phyloP scores from a whole-genome alignment of 176 grass and related monocot genomes.

The Dendrocalamus sinicus region DNA sequence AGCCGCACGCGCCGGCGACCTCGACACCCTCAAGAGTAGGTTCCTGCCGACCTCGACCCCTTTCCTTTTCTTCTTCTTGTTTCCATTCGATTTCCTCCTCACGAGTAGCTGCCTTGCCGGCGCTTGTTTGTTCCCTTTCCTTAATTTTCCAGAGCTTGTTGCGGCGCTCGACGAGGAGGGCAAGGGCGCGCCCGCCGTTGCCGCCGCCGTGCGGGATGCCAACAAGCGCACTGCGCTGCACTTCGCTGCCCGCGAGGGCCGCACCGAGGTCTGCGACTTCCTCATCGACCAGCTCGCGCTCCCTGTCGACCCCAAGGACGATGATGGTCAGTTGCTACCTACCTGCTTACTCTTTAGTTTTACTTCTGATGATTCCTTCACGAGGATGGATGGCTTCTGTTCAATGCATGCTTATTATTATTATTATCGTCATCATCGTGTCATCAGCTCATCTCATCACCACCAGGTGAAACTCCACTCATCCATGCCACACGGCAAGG shows the following conservation, averaged over 20 bases:
- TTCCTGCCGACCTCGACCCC: background rate
- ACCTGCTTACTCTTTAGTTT: background rate
- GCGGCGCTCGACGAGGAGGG: constrained; percentile 78
- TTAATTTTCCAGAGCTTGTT: constrained; percentile 46
- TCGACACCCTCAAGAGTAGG: constrained; percentile 69
- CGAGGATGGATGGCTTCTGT: background rate
- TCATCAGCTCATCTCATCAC: background rate
- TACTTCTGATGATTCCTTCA: background rate
- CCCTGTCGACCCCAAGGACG: constrained; percentile 75
- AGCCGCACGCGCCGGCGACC: constrained; percentile 72
- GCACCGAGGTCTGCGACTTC: constrained; percentile 70
- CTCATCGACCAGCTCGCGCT: constrained; percentile 78
- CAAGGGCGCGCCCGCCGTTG: constrained; percentile 65
- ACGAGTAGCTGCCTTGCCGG: background rate
- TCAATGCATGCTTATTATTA: background rate
- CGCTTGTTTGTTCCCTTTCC: background rate
- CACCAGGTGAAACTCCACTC: constrained; percentile 86
- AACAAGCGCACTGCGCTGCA: constrained; percentile 89
- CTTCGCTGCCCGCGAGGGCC: constrained; percentile 77
- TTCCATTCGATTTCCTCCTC: background rate
- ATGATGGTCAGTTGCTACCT: constrained; percentile 60
- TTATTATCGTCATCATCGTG: too few relatives aligned
- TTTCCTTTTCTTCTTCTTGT: background rate
- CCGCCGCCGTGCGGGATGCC: constrained; percentile 66
- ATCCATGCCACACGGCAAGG: constrained; percentile 83